These are phyloP conservation scores for Boletus sp. DNA, from an alignment of 1,284 basidiomycete genomes.

Conservation along the genomic window DNA sequence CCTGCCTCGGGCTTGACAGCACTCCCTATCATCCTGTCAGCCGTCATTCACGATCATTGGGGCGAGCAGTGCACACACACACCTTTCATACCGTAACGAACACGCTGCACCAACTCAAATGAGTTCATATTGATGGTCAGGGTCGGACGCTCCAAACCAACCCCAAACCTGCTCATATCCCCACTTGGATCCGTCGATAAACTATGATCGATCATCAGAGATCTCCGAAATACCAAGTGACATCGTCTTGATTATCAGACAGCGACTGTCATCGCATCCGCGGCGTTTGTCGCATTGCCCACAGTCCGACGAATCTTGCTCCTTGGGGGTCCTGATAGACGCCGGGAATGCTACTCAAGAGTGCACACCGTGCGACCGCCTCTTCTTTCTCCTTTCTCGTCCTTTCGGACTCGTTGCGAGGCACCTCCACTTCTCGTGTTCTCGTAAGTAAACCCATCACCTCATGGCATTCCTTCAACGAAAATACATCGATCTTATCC, in stretches of 20 bases:
- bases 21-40: not conserved
- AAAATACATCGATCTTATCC: slow-evolving; percentile 29
- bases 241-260: not conserved
- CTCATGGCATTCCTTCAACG: slow-evolving; percentile 17
- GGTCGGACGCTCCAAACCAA: not conserved
- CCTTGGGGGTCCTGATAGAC: slow-evolving; percentile 3
- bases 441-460: not conserved
- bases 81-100: not conserved
- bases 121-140: not conserved
- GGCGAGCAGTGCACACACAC: not conserved
- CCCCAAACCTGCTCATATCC: too few species aligned
- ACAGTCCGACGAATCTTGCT: too few species aligned
- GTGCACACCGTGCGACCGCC: not conserved
- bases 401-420: not conserved
- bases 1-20: not conserved
- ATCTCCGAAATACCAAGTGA: not conserved
- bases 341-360: slow-evolving; percentile 5
- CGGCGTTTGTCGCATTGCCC: not conserved
- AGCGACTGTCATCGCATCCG: not conserved
- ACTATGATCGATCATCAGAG: not conserved
- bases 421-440: not conserved
- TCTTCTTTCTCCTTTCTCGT: not conserved
- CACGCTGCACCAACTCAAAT: not conserved
- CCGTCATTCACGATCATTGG: slow-evolving; percentile 2
- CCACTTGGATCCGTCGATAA: too few species aligned